A percentile compares a stretch with the other conserved stretches of the same genome.
Evolutionary conservation across 768 basidiomycete species (phyloP).

Genomic region (Psilocybe cyanescens): DNA sequence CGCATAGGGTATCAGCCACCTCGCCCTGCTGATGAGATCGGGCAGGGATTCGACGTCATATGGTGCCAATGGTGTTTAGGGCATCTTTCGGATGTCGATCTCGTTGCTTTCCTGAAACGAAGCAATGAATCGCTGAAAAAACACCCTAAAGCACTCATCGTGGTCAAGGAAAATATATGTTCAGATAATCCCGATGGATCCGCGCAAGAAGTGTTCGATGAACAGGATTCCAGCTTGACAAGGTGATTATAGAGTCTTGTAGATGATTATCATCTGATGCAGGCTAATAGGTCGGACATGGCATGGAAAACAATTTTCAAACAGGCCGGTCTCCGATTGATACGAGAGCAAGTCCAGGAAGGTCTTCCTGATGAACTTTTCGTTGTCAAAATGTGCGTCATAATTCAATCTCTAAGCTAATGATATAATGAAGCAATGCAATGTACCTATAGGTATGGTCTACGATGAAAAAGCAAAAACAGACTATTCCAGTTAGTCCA

Average conservation of each 20-base stretch:
- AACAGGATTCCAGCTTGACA: slow-evolving; percentile 88
- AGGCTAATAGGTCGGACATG: slow-evolving; percentile 67
- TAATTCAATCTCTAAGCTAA: not conserved
- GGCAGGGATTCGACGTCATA: slow-evolving; percentile 82
- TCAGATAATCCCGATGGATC: slow-evolving; percentile 53
- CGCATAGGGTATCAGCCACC: slow-evolving; percentile 66
- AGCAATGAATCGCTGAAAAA: slow-evolving; percentile 59
- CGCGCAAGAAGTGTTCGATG: slow-evolving; percentile 69
- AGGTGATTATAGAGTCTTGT: slow-evolving; percentile 50
- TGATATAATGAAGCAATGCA: slow-evolving; percentile 1
- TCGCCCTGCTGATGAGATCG: slow-evolving; percentile 47
- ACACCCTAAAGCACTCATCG: slow-evolving; percentile 59
- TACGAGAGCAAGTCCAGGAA: slow-evolving; percentile 77
- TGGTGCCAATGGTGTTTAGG: slow-evolving; percentile 99
- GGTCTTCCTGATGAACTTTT: slow-evolving; percentile 86
- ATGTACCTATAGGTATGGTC: slow-evolving; percentile 52
- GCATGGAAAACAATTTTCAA: slow-evolving; percentile 81
- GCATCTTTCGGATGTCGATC: slow-evolving; percentile 77
- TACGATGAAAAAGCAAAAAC: slow-evolving; percentile 39
- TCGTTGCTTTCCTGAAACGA: slow-evolving; percentile 75
- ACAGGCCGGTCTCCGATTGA: slow-evolving; percentile 70
- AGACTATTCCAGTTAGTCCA: not conserved
- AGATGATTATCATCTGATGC: slow-evolving; percentile 4
- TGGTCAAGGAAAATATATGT: slow-evolving; percentile 94
- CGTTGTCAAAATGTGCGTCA: slow-evolving; percentile 80